Base-by-base conservation (phyloP, 1,139 yeast genomes). In the Casaregolazyma suthepensis region DNA sequence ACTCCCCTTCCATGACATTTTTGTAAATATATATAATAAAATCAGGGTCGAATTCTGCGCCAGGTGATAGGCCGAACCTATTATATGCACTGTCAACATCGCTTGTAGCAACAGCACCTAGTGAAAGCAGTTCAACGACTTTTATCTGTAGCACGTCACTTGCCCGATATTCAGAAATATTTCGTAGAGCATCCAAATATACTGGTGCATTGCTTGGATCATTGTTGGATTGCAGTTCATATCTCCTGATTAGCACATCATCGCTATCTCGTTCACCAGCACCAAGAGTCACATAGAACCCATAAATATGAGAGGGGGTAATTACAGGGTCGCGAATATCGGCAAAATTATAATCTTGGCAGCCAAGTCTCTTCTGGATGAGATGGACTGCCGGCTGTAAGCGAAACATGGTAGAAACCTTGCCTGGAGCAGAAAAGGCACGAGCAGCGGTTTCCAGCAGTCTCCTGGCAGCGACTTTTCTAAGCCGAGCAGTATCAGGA, bases 171-270 rank as follows among this genome's bases (percentile, higher is more conserved):
- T 75, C 74, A 0, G 83, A 77, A 46, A 83, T 71, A 42, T 67
- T 75, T 15, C 69, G 72, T 43, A 85, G 64, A 0, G 89, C 82
- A 66, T 91, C 97, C 54, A 85, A 82, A 61, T 89, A 90, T 48
- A 75, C 71, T 5, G 89, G 80, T 5, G 71, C 67, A 59, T 82
- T 78, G 0, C 54, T 61, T 0, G 80, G 77, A 65, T 90, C 96
- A 7, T 80, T 69, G 0, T 65, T 62, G 1, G 75, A 68, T 29
- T 85, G 79, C 6, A 71, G 70, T 48, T 83, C 83, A 67, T 82
- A 91, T 54, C 89, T 80, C 47, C 75, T 75, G 37, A 81, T 77
- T 12, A 90, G 75, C 46, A 79, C 70, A 50, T 80, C 81, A 60
- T 87, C 94, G 47, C 76, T 73, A 66, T 84, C 87, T 56, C 74